phyloP scores from a whole-genome alignment of 805 yeast species.

The Pichia ethanolica region DNA sequence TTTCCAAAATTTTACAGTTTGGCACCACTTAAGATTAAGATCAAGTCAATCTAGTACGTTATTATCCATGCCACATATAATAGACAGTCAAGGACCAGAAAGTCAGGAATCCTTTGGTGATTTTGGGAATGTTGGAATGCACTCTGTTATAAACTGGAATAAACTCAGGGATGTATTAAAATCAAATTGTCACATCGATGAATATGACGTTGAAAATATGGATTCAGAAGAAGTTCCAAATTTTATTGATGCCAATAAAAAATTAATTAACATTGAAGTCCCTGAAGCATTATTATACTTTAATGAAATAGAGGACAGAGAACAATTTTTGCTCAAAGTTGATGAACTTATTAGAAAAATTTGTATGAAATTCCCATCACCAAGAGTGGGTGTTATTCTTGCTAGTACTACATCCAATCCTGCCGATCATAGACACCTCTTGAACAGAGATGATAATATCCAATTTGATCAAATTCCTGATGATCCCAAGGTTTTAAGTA shows the following conservation, averaged over 20 bases:
- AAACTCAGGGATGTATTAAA: constrained; percentile 35
- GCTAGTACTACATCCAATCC: constrained; percentile 34
- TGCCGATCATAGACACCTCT: constrained; percentile 15
- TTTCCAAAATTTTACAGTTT: constrained; percentile 33
- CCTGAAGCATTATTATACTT: constrained; percentile 36
- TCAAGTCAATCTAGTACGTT: constrained; percentile 53
- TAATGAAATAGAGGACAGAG: constrained; percentile 35
- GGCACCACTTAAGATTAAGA: constrained; percentile 44
- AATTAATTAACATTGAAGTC: constrained; percentile 56
- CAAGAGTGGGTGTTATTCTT: constrained; percentile 54
- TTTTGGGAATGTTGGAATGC: neutral
- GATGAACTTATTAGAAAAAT: constrained; percentile 41
- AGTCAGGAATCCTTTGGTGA: too few species aligned
- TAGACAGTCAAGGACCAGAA: constrained; percentile 21
- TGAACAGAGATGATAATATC: constrained; percentile 10
- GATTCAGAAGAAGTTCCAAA: constrained; percentile 39
- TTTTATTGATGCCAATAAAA: constrained; percentile 55
- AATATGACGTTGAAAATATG: constrained; percentile 31
- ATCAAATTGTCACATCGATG: constrained; percentile 46
- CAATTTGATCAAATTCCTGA: constrained; percentile 25
- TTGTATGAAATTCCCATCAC: constrained; percentile 67
- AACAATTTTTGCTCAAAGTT: constrained; percentile 13
- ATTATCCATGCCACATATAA: constrained; percentile 48
- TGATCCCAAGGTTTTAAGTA: constrained; percentile 26
- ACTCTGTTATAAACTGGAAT: constrained; percentile 30